Percentiles rank a stretch among this genome's conserved stretches.
phyloP scores from a whole-genome alignment of 1,139 yeast genomes.

The Magnusiomyces suaveolens region DNA sequence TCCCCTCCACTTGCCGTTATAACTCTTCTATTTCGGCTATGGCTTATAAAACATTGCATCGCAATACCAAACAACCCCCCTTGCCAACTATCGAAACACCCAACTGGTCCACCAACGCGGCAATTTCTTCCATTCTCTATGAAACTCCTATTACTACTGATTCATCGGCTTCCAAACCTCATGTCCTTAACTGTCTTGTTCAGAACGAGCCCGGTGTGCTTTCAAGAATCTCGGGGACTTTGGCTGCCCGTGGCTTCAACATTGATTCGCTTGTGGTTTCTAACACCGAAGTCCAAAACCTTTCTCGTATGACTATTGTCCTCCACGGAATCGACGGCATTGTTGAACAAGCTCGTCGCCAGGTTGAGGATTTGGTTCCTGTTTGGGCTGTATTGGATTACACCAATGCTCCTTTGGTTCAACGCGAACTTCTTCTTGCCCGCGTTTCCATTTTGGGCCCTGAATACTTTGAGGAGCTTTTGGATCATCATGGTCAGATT shows the following conservation, averaged over 20 bases:
- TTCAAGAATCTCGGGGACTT: conserved; percentile 84
- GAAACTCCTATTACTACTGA: conserved; percentile 77
- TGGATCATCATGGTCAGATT: conserved; percentile 69
- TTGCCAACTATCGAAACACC: conserved; percentile 91
- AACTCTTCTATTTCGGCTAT: conserved; percentile 66
- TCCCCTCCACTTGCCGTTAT: not conserved
- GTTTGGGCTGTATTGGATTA: conserved; percentile 96
- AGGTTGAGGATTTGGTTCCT: conserved; percentile 93
- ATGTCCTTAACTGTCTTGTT: conserved; percentile 89
- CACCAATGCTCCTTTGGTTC: conserved; percentile 78
- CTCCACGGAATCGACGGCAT: conserved; percentile 92
- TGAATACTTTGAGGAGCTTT: conserved; percentile 89
- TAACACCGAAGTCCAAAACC: conserved; percentile 89
- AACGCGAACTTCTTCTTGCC: conserved; percentile 82
- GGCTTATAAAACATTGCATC: conserved; percentile 84
- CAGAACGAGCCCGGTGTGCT: conserved; percentile 98
- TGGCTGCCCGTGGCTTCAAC: conserved; percentile 97
- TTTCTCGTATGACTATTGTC: conserved; percentile 94
- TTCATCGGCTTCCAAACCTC: conserved; percentile 42
- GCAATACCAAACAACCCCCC: conserved; percentile 76
- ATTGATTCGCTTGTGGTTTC: conserved; percentile 95
- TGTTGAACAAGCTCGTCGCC: conserved; percentile 97
- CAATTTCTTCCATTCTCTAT: conserved; percentile 87
- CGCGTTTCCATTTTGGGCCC: conserved; percentile 91
- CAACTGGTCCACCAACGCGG: conserved; percentile 89